phyloP scores from a whole-genome alignment of 129 eudicot species.

The Tanacetum coccineum region DNA sequence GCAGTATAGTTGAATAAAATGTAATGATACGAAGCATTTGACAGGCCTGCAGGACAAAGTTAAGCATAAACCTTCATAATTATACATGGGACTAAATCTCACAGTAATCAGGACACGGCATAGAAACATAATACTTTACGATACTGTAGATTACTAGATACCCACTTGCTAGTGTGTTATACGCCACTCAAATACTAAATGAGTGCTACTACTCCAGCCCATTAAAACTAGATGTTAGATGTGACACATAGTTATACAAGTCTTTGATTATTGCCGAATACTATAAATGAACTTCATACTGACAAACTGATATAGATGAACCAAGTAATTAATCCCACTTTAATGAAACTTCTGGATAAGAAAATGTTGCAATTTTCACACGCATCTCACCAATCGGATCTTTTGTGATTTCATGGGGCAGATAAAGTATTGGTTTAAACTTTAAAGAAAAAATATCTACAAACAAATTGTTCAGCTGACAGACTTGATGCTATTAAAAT shows the following conservation, averaged over 20 bases:
- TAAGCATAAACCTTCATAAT: neutral
- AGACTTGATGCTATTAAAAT: slow-evolving; percentile 1
- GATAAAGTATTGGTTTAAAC: neutral
- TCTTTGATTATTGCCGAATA: too few species aligned
- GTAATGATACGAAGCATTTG: slow-evolving; percentile 84
- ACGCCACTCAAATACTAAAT: neutral
- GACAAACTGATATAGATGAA: too few species aligned
- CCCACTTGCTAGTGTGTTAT: neutral
- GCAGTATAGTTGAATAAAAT: slow-evolving; percentile 89
- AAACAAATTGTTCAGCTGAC: neutral
- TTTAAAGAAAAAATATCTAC: neutral
- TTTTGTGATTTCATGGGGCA: neutral
- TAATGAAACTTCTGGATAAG: too few species aligned
- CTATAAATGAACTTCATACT: too few species aligned
- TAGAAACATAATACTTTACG: neutral
- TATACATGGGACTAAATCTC: neutral
- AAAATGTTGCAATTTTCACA: neutral
- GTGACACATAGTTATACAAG: neutral
- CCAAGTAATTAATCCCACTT: too few species aligned
- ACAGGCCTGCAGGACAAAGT: slow-evolving; percentile 58
- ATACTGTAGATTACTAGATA: neutral
- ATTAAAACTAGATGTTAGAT: neutral
- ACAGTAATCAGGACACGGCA: neutral
- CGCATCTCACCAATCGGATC: neutral
- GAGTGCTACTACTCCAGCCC: neutral